Percentiles rank a stretch among this genome's conserved stretches.
Evolutionary conservation across 2,329 filamentous ascomycete species (phyloP).

Genomic region (Ascochyta koolunga): DNA sequence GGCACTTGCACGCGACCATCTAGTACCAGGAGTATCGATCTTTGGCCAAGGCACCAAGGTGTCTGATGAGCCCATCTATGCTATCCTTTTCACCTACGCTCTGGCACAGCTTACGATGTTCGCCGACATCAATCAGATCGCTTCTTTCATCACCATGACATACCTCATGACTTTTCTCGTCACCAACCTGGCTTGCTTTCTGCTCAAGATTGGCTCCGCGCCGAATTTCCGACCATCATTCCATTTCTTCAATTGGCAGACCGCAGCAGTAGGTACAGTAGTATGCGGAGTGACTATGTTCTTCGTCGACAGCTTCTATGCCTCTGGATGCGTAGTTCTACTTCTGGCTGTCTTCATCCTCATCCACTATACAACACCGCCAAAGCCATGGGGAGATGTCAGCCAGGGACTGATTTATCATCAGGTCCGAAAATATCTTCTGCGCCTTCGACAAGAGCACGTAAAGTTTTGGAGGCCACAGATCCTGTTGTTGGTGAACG

Average conservation of each 20-base stretch:
- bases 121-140: slow-evolving; percentile 85
- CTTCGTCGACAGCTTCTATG: slow-evolving; percentile 84
- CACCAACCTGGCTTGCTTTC: slow-evolving; percentile 85
- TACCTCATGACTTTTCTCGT: slow-evolving; percentile 93
- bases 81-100: slow-evolving; percentile 75
- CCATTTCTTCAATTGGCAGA: slow-evolving; percentile 87
- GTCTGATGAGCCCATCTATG: slow-evolving; percentile 75
- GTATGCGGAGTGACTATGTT: slow-evolving; percentile 84
- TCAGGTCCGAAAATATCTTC: slow-evolving; percentile 84
- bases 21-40: slow-evolving; percentile 75
- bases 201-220: slow-evolving; percentile 84
- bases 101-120: slow-evolving; percentile 81
- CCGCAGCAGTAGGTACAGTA: slow-evolving; percentile 75
- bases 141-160: slow-evolving; percentile 87
- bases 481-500: slow-evolving; percentile 82
- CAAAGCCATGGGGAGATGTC: slow-evolving; percentile 89
- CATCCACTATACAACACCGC: slow-evolving; percentile 84
- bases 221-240: slow-evolving; percentile 90
- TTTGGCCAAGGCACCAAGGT: slow-evolving; percentile 76
- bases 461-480: slow-evolving; percentile 95
- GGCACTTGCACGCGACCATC: slow-evolving; percentile 77
- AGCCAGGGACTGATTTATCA: slow-evolving; percentile 88
- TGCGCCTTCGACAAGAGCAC: slow-evolving; percentile 83
- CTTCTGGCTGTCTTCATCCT: slow-evolving; percentile 79
- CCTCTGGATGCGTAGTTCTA: slow-evolving; percentile 74